Base-by-base conservation (phyloP, 78 protist genomes). In the Dictyostelium firmibasis region DNA sequence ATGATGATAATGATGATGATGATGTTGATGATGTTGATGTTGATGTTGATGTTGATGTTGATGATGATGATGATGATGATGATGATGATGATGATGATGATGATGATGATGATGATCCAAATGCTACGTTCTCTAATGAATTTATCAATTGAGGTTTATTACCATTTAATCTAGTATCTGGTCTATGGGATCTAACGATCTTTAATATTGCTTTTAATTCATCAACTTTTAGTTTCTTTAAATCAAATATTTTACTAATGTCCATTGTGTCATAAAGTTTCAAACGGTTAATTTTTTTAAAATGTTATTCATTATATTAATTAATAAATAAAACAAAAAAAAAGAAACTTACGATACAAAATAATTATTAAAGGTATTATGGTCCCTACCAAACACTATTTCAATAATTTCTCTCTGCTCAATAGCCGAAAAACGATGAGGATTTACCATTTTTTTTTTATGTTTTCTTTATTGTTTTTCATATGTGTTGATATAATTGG, bases 11-110 rank as follows among this genome's bases (percentile, higher is more conserved):
- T 62, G 72, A n/a, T 62, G 33, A 62, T 62, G 2, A 62, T 62
- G 72, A n/a, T 8, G 70, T 4, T 1, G 2, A 62, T 62, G 70
- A 62, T 62, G 27, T 20, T 23, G 70, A 85, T 33, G 74, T 50
- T 74, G 72, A 38, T 70, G 50, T 2, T 53, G 75, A 74, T 50
- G 91, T 38, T 74, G 75, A 41, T 74, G n/a, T n/a, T n/a, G 27
- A 62, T 23, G 70, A 85, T 33, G 74, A 44, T 74, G 72, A 38
- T 70, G 50, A 7, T 53, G 75, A 74, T 50, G 91, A 64, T 74
- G 75, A 41, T 74, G n/a, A 75, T 20, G 77, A 70, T 29, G 41
- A 25, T 11, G 35, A 13, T 6, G 41, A 31, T 31, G 41, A 14
- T 0, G n/a, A 25, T 10, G 33, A 27, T 0, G 77, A 25, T 3